Evolutionary conservation across 768 basidiomycete species (phyloP), one percentile per base, ranked within the genome.

Genomic region (Rhizopogon vulgaris): DNA sequence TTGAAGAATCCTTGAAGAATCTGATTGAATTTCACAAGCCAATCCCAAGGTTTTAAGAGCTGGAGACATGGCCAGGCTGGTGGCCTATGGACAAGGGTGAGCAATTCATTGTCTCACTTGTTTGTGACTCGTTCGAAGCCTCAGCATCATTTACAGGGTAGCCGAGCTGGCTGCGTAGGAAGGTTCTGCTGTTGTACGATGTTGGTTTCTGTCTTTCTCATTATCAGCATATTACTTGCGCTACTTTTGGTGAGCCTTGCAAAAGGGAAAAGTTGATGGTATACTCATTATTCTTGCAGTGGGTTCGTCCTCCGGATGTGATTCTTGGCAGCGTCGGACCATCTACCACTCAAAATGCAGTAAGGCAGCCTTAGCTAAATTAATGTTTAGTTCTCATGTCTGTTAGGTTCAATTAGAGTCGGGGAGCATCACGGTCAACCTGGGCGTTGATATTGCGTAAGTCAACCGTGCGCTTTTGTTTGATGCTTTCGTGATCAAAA

Each of bases 161-260:
- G 82, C 49, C 71, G 84, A 52, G 75, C 71, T 27, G 65, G 80
- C 17, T 85, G 83, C 63, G 64, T 81, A 37, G 82, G 84, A 48
- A 69, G 90, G 57, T 85, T 91, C 67, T 85, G 79, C 65, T 88
- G 83, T 60, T 93, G 90, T 68, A 83, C 84, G 11, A 45, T 91
- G 18, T 74, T 91, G 76, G 79, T 80, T 14, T 59, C 71, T 10
- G 50, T 88, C 36, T 80, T 92, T 63, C 61, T 92, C 28, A 57
- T 90, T 46, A 63, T 86, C 49, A 78, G 81, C 69, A 80, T 90
- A 48, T 55, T 85, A 11, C 73, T 91, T 27, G 69, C 84, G 0
- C 73, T 93, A 41, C 79, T 78, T 12, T 60, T 91, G 70, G 90
- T 91, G 60, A 64, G 81, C 67, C 17, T 17, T 45, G 6, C 27